Base-by-base conservation (phyloP, 768 basidiomycete species). In the Tulasnella sp. region DNA sequence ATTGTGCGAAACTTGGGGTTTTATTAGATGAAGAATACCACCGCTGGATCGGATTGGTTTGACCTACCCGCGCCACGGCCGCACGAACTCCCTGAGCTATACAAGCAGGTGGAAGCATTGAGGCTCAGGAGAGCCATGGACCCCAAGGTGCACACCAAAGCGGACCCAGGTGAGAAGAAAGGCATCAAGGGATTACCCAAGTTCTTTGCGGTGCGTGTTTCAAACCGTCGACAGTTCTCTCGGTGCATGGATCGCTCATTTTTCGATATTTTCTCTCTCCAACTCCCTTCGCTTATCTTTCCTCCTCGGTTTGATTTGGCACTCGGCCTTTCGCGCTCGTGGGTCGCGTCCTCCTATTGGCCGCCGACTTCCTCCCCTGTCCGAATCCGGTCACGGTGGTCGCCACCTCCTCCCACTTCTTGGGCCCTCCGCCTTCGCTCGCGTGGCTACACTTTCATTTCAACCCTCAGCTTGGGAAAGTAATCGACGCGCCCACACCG, bases 141-240 rank as follows among this genome's bases (percentile, higher is more conserved):
- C 77, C 94, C 94, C 19, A 97, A 96, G 79, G 86, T 92, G 26
- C 95, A 95, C 81, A 92, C 95, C 81, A 83, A 88, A 74, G 94
- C 92, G 79, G 91, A 94, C 62, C 89, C 90, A 73, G 90, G 91
- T 4, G 91, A 95, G 80, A 87, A 90, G 11, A 90, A 90, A 76
- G 92, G 92, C 17, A 87, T 90, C 79, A 92, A 91, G 79, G 89
- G 90, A 32, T 80, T 94, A 6, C 91, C 93, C 9, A 94, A 94
- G 79, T 88, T 92, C 78, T 95, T 95, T 80, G 91, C 92, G n/a
- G 93, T 93, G 78, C 75, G 88, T 80, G 42, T 63, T 40, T 22
- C 26, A 42, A 5, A 12, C 42, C 34, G 29, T 72, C 42, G 12
- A 14, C 22, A n/a, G 26, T 59, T 59, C 52, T 59, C n/a, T n/a